Base-by-base conservation (phyloP, 139 green algal genomes). In the Chlorella sp. region DNA sequence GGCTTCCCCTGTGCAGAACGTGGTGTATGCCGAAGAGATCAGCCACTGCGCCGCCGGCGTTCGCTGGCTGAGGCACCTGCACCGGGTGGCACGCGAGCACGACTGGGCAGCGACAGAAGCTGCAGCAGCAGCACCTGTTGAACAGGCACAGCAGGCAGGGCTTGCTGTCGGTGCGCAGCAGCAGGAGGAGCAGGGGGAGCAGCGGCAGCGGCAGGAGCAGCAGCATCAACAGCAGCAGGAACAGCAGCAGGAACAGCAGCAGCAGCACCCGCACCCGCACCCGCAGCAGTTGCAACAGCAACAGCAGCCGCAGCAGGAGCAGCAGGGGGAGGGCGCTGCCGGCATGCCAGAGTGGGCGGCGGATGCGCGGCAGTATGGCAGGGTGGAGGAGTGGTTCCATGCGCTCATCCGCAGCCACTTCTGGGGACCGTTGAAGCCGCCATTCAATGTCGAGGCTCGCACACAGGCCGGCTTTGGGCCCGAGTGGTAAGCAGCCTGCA, bases 1-100 rank as follows among this genome's bases (percentile, higher is more conserved):
- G 9, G 14, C 76, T 37, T 26, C 26, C 12, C n/a, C 79, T 24
- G 26, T 64, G 48, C 85, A 82, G 91, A 71, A 93, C 4, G 88
- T 96, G 0, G 95, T 99, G 5, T 98, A 98, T 84, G 92, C 95
- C 19, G 97, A 99, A 93, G 97, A 99, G 89, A 90, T 99, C 36
- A 95, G 92, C 3, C 97, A 99, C 91, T 98, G 96, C 91, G 95
- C 92, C 0, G 97, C 97, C 15, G 97, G 97, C 0, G 94, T 98
- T 39, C 86, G 93, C 18, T 99, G 96, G 96, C 94, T 99, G 14
- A 93, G 39, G 60, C 95, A 97, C 84, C 90, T 98, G 78, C 91
- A 96, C 69, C 85, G 77, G 16, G 71, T 90, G 0, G 93, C 94
- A 32, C 68, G 68, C 1, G 39, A 68, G 3, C 2, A 21, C 78